A percentile compares a stretch with the other conserved stretches of the same genome.
Conservation (phyloP, 1,284 basidiomycete species). For the Microbotryomycetes sp. region DNA sequence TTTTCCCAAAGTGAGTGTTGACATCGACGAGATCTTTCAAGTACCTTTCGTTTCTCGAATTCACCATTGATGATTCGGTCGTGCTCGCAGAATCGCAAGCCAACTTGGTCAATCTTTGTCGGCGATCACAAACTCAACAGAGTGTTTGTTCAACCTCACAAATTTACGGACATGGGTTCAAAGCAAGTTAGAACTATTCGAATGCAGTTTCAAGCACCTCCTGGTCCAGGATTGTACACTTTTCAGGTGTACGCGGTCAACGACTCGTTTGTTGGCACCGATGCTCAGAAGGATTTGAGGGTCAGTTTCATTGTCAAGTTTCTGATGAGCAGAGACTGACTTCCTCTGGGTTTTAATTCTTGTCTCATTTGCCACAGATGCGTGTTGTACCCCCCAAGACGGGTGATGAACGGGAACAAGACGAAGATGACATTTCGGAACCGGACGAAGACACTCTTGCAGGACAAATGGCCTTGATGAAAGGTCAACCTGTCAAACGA, state of each 20-base stretch:
- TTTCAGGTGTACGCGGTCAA: conserved; percentile 82
- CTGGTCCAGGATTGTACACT: conserved; percentile 72
- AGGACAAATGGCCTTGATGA: conserved; percentile 97
- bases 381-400: conserved; percentile 68
- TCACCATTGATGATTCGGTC: conserved; percentile 1
- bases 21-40: background rate
- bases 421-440: conserved; percentile 90
- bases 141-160: conserved; percentile 83
- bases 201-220: conserved; percentile 91
- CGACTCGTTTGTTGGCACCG: conserved; percentile 83
- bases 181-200: conserved; percentile 74
- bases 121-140: conserved; percentile 85
- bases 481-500: conserved; percentile 75
- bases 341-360: background rate
- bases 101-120: conserved; percentile 79
- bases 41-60: conserved; percentile 7
- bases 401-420: conserved; percentile 46
- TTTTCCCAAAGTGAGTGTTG: conserved; percentile 68
- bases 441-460: conserved; percentile 92
- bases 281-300: conserved; percentile 63
- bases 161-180: conserved; percentile 60
- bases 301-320: conserved; percentile 48
- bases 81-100: conserved; percentile 61
- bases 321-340: conserved; percentile 21
- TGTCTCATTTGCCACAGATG: conserved; percentile 55